Conservation (phyloP, 2,329 filamentous ascomycete species). For the Geosmithia flava region DNA sequence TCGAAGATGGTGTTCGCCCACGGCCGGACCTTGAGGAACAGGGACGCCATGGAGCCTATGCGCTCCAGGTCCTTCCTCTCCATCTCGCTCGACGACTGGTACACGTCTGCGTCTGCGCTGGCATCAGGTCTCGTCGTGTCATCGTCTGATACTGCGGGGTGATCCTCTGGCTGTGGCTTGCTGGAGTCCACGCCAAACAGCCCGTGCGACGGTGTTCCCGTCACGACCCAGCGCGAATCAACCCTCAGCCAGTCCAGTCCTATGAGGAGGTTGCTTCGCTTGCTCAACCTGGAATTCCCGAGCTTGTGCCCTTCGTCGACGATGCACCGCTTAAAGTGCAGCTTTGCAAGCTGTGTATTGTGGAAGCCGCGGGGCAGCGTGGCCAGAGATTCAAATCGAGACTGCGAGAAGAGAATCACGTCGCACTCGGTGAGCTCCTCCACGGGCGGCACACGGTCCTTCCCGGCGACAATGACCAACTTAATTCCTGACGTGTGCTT, state of each 20-base stretch:
- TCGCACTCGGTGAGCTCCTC: constrained; percentile 55
- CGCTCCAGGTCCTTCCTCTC: constrained; percentile 55
- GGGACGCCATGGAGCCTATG: constrained; percentile 49
- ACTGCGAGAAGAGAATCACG: constrained; percentile 64
- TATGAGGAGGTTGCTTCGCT: constrained; percentile 41
- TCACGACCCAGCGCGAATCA: constrained; percentile 77
- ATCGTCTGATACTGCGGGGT: neutral
- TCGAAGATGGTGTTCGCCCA: constrained; percentile 54
- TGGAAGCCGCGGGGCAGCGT: constrained; percentile 16
- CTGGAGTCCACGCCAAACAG: constrained; percentile 48
- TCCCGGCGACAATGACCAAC: constrained; percentile 49
- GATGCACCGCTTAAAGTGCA: constrained; percentile 82
- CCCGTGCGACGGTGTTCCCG: constrained; percentile 77
- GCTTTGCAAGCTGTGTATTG: constrained; percentile 49
- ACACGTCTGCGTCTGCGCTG: constrained; percentile 8
- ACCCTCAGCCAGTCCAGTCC: constrained; percentile 43
- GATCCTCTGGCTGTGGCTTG: neutral
- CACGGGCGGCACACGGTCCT: constrained; percentile 40
- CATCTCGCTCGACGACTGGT: constrained; percentile 23
- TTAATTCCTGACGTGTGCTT: constrained; percentile 62
- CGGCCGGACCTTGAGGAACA: constrained; percentile 65
- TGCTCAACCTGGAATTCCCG: constrained; percentile 46
- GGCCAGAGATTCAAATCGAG: constrained; percentile 53
- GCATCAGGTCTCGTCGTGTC: neutral
- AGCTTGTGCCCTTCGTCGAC: constrained; percentile 87